Conservation (phyloP, 2,329 filamentous ascomycete genomes). For the Zalaria sp. region DNA sequence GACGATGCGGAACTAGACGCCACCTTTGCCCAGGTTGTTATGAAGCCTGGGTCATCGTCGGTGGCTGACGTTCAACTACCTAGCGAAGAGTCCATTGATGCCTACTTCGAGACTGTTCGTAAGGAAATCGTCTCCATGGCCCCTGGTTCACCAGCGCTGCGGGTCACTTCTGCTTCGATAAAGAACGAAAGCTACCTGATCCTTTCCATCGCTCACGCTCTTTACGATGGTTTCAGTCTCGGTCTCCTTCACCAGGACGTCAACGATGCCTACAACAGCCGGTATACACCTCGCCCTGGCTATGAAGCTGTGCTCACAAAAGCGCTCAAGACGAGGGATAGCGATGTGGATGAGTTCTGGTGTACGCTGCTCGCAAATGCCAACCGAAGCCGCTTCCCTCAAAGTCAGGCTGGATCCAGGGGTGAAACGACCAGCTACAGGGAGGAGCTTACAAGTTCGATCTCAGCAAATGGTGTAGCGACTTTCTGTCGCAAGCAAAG, state of each 20-base stretch:
- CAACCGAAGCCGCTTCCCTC: slow-evolving; percentile 26
- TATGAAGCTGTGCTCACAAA: slow-evolving; percentile 42
- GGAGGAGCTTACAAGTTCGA: slow-evolving; percentile 30
- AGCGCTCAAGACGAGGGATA: slow-evolving; percentile 33
- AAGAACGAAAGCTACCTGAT: slow-evolving; percentile 28
- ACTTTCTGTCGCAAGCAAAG: slow-evolving; percentile 50
- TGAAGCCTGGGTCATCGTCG: slow-evolving; percentile 17
- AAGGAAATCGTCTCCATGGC: slow-evolving; percentile 15
- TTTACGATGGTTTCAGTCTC: slow-evolving; percentile 85
- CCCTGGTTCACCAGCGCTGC: slow-evolving; percentile 13
- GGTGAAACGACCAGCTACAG: slow-evolving; percentile 21
- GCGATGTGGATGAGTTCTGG: slow-evolving; percentile 53
- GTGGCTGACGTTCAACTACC: slow-evolving; percentile 16
- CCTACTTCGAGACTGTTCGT: slow-evolving; percentile 15
- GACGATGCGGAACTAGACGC: slow-evolving; percentile 43
- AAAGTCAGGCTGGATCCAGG: slow-evolving; percentile 5
- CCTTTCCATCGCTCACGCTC: slow-evolving; percentile 68
- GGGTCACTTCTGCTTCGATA: slow-evolving; percentile 24
- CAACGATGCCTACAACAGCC: slow-evolving; percentile 43
- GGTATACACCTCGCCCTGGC: slow-evolving; percentile 27
- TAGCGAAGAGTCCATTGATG: slow-evolving; percentile 7
- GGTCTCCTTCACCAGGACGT: slow-evolving; percentile 60
- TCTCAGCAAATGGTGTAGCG: slow-evolving; percentile 29
- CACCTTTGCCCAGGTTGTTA: slow-evolving; percentile 44
- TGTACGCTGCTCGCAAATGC: slow-evolving; percentile 46